phyloP scores from a whole-genome alignment of 768 basidiomycete genomes.

The Cubamyces sp. region DNA sequence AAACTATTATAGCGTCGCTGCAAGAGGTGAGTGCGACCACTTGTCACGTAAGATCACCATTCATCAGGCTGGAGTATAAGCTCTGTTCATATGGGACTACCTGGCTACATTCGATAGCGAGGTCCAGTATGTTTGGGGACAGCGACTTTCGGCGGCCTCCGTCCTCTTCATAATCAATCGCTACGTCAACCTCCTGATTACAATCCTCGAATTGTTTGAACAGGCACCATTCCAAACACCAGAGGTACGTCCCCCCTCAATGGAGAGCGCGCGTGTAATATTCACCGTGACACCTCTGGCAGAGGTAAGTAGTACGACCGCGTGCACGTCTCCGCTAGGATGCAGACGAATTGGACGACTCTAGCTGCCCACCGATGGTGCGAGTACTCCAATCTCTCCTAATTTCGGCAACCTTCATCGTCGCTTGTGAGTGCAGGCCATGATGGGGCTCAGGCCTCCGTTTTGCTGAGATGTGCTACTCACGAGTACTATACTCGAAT shows the following conservation, averaged over 20 bases:
- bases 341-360: neutral
- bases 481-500: too few relatives aligned
- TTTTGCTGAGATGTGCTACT: too few relatives aligned
- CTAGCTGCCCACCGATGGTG: conserved; percentile 23
- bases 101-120: conserved; percentile 23
- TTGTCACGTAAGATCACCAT: too few relatives aligned
- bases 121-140: conserved; percentile 26
- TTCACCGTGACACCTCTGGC: neutral
- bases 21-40: conserved; percentile 15
- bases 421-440: conserved; percentile 14
- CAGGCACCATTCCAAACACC: conserved; percentile 42
- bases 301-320: neutral
- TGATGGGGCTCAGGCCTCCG: too few relatives aligned
- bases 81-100: conserved; percentile 28
- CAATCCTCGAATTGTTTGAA: conserved; percentile 24
- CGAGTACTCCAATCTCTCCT: conserved; percentile 22
- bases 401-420: conserved; percentile 13
- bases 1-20: conserved; percentile 22
- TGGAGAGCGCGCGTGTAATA: too few relatives aligned
- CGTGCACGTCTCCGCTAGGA: neutral
- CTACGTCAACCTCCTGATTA: conserved; percentile 27
- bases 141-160: conserved; percentile 17
- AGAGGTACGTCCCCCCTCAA: conserved; percentile 42
- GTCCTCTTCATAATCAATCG: conserved; percentile 27
- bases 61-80: neutral